Percentiles rank a stretch among this genome's conserved stretches.
These are phyloP conservation scores for Filobasidium floriforme DNA, from an alignment of 768 basidiomycete species.

Conservation along the genomic window DNA sequence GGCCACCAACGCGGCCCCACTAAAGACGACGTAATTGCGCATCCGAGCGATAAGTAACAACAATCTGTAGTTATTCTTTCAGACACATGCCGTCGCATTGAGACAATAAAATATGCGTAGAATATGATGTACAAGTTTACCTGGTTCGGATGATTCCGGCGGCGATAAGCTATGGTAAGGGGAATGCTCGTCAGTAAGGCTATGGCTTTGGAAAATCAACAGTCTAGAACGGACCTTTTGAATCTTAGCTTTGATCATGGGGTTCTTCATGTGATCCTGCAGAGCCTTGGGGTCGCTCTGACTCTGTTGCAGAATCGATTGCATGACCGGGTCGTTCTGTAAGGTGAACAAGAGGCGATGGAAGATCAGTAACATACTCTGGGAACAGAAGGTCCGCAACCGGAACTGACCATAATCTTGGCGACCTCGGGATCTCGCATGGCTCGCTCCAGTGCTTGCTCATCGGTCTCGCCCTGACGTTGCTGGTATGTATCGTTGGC, in stretches of 20 bases:
- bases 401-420: slow-evolving; percentile 33
- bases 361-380: neutral
- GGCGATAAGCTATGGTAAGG: slow-evolving; percentile 55
- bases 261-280: slow-evolving; percentile 92
- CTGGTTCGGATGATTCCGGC: slow-evolving; percentile 67
- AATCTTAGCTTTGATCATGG: slow-evolving; percentile 64
- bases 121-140: neutral
- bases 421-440: slow-evolving; percentile 95
- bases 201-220: neutral
- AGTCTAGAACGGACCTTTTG: slow-evolving; percentile 51
- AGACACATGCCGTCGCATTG: neutral
- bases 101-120: neutral
- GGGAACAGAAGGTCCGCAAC: neutral
- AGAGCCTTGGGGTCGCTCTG: slow-evolving; percentile 80
- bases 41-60: too few species aligned
- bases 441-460: slow-evolving; percentile 82
- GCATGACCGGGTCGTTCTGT: slow-evolving; percentile 73
- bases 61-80: too few species aligned
- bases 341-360: neutral
- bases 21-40: too few species aligned
- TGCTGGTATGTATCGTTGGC: slow-evolving; percentile 71
- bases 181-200: neutral
- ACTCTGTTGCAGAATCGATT: slow-evolving; percentile 83
- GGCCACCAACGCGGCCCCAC: too few species aligned
- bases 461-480: slow-evolving; percentile 76